These are phyloP conservation scores for Eudorina sp. DNA, from an alignment of 139 green algal genomes.

Conservation along the genomic window DNA sequence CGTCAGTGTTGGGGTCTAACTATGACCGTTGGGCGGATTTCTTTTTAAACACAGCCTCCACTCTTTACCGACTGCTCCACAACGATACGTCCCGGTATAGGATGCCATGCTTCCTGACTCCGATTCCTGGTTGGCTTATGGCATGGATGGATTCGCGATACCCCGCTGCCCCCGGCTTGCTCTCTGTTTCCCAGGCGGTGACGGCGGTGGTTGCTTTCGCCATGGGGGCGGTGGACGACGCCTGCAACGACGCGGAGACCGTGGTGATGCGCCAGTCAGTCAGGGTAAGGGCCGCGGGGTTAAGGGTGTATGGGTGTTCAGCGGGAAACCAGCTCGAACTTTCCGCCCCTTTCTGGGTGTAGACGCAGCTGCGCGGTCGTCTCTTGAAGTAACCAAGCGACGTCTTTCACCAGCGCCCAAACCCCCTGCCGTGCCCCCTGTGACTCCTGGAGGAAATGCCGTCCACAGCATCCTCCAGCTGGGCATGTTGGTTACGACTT, in stretches of 20 bases:
- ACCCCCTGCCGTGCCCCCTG: background rate
- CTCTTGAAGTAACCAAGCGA: no score
- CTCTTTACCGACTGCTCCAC: background rate
- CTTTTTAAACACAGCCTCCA: background rate
- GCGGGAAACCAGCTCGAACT: no score
- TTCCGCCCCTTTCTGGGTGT: no score
- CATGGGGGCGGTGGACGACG: background rate
- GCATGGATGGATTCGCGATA: no score
- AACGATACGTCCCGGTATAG: background rate
- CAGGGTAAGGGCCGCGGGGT: background rate
- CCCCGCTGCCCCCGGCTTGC: no score
- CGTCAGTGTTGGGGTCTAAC: background rate
- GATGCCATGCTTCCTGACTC: background rate
- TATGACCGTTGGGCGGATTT: background rate
- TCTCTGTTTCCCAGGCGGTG: background rate
- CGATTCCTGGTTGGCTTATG: no score
- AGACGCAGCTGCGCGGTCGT: no score
- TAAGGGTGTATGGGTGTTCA: background rate
- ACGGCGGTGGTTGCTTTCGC: background rate
- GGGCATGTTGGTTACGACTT: no score
- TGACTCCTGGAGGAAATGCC: no score
- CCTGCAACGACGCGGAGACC: background rate
- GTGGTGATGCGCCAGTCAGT: background rate
- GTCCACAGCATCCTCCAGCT: no score
- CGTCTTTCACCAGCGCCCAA: background rate